Evolutionary conservation across 495 filamentous ascomycete species (phyloP).

Genomic region (Penicillium dipodomyicola): DNA sequence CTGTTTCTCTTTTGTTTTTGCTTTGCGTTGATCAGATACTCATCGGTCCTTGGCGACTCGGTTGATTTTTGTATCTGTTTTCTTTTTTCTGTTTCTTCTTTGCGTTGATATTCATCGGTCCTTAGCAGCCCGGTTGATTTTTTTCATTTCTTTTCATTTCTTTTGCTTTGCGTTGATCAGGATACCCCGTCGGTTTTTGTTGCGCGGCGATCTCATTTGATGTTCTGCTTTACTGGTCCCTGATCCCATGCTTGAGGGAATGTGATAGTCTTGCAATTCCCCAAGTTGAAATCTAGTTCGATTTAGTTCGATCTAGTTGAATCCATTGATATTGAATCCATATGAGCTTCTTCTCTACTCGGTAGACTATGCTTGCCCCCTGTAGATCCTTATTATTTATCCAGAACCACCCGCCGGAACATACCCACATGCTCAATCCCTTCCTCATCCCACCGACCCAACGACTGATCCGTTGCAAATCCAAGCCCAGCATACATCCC

Average conservation of each 20-base stretch:
- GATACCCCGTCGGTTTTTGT: conserved; percentile 40
- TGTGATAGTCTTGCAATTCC: neutral
- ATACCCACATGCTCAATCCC: conserved; percentile 84
- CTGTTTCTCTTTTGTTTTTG: conserved; percentile 12
- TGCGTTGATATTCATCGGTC: conserved; percentile 17
- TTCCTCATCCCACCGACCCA: conserved; percentile 81
- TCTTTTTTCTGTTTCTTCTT: conserved; percentile 9
- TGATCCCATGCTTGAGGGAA: conserved; percentile 18
- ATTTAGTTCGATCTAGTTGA: conserved; percentile 8
- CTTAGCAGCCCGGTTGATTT: conserved; percentile 20
- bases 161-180: conserved; percentile 28
- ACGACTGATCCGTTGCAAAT: conserved; percentile 64
- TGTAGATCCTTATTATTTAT: conserved; percentile 4
- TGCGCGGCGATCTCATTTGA: conserved; percentile 24
- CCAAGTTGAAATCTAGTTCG: conserved; percentile 8
- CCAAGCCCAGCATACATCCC: conserved; percentile 62
- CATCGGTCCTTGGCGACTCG: conserved; percentile 13
- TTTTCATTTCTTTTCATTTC: conserved; percentile 5
- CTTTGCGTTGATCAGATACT: conserved; percentile 26
- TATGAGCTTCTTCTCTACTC: neutral
- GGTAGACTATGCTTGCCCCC: neutral
- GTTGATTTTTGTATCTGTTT: conserved; percentile 11
- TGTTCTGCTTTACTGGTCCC: conserved; percentile 19
- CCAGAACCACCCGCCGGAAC: conserved; percentile 49
- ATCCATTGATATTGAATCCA: conserved; percentile 5